Evolutionary conservation across 257 asterid species (phyloP), one percentile per base, ranked within the genome.

Genomic region (Solanum chmielewskii): DNA sequence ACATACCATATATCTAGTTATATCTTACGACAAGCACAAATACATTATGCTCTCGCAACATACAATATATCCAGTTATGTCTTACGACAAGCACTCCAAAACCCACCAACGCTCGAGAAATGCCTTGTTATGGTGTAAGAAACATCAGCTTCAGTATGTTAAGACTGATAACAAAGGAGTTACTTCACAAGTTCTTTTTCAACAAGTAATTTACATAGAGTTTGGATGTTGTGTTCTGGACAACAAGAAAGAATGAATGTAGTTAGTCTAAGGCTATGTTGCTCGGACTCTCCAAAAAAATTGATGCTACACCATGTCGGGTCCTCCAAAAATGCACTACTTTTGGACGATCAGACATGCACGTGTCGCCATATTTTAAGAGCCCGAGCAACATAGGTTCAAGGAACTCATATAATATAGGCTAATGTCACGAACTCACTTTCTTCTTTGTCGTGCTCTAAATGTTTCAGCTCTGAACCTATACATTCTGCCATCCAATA

Each of bases 401-500:
- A 23, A 80, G 16, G 68, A 80, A 45, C 42, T 80, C 84, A 80
- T 27, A 29, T 16, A 2, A 29, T 18, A 49, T 68, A 80, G 8
- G 44, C 29, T 29, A 80, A 80, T 29, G 69, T 31, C 68, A 80
- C 44, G 21, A 4, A 80, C 29, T 80, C 69, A 12, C 44, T 66
- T 25, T 73, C 88, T 31, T 89, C 93, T 70, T 93, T 88, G 84
- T 91, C 93, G 90, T 83, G 85, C 90, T 89, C 93, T 31, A 86
- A 49, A 88, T 83, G 88, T 62, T 89, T 93, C 92, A 92, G 92
- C 88, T 97, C 98, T 49, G 96, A 90, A 84, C 98, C 98, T 18
- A 97, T 76, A 90, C 93, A 82, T 64, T 93, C 94, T 62, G 92
- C 93, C 97, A 95, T 94, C 91, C 86, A 29, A 86, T 93, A 94